Base-by-base conservation (phyloP, 2,329 filamentous ascomycete species). In the Fusarium virguliforme region DNA sequence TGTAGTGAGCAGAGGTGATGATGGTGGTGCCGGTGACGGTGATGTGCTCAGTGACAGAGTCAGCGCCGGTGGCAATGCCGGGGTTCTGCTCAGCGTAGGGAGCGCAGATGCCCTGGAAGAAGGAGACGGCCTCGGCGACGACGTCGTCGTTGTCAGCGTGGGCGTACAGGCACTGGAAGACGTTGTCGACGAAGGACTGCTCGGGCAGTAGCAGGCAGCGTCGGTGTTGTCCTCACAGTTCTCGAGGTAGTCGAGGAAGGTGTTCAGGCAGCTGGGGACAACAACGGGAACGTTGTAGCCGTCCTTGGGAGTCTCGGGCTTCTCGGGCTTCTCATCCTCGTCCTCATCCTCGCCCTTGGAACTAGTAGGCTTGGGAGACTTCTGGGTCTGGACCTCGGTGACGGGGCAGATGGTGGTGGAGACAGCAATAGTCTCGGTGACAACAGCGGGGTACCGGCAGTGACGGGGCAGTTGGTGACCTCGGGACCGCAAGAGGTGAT, bases 71-170 rank as follows among this genome's bases (percentile, higher is more conserved):
- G 78, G 94, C 89, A 76, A 98, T 93, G 71, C 87, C 93, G n/a
- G 95, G 94, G 88, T 98, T 97, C 79, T 88, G 76, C 15, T 87
- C 85, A 37, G 94, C 87, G 82, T 91, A 91, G 59, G 87, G 83
- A 64, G 92, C 94, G 85, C 95, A 98, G 83, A 98, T 93, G 80
- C 95, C 95, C 82, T 95, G 91, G 86, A 98, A 92, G 89, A 93
- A 97, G 76, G 88, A 88, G 65, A 96, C 87, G 67, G 94, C 93
- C 75, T 90, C 83, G 60, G 89, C 85, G 74, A 95, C 86, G 78
- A 93, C 88, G 50, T 88, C 84, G 67, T 91, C 87, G 65, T 87
- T 87, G 65, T 87, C 86, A 71, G 91, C 92, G 87, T 94, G 91
- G 63, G 94, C 88, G 77, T 91, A 89, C 75, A 98, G 86, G 84